Base-by-base conservation (phyloP, 176 grass and related monocot species). In the Hsuehochloa calcarea region DNA sequence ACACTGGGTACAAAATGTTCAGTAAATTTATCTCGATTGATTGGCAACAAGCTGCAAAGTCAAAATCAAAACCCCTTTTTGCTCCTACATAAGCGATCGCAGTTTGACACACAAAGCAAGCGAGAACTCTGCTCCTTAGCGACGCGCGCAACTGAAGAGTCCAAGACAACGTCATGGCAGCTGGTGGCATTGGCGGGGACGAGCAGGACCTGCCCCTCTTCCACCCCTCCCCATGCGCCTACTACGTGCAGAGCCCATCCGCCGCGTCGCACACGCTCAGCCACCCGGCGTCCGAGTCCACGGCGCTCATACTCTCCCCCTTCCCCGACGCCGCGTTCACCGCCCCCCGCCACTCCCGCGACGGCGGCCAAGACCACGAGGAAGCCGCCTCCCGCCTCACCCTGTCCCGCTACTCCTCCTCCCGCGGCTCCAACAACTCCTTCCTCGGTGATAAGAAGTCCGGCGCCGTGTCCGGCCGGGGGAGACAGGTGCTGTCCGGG, bases 201-300 rank as follows among this genome's bases (percentile, higher is more conserved):
- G 92, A 97, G 23, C 85, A 94, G 11, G 90, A 97, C 50, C 41
- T 88, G 77, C 86, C 88, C 0, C 93, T 95, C 41, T 93, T 95
- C 82, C 91, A 85, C 77, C 85, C 93, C 37, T 90, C 93, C n/a
- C 89, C 93, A 62, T 85, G 87, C 71, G 82, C 77, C 54, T 98
- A 98, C 93, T 98, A 95, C 71, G 96, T 95, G 54, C 89, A 98
- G 88, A 98, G 93, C 91, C 91, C 91, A 58, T 98, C 96, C 65
- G 82, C 96, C 56, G 71, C 93, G 35, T 95, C 91, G 74, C 93
- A 98, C 47, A 82, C 75, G 20, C 86, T 89, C 16, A 95, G 89
- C 75, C 91, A 89, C 78, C 91, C 85, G 80, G 84, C 91, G 49
- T 91, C 92, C 45, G 84, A 91, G 1, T 87, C 89, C 68, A 90